Percentiles rank a stretch among this genome's conserved stretches.
These are phyloP conservation scores for Balamuthia mandrillaris DNA, from an alignment of 208 protist genomes.

Conservation along the genomic window DNA sequence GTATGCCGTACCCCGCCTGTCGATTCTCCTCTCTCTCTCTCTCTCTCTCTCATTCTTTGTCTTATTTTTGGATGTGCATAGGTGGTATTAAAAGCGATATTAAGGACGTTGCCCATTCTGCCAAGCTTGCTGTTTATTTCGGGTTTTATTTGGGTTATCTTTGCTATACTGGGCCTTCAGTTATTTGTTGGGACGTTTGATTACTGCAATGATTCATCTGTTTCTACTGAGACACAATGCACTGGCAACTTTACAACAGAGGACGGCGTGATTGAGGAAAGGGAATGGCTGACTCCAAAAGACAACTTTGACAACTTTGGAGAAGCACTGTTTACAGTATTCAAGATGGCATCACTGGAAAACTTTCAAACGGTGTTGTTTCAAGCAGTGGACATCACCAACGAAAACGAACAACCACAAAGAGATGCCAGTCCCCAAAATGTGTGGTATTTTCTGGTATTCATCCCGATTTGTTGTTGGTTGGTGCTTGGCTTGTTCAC, in stretches of 20 bases:
- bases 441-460: constrained; percentile 82
- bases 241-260: not conserved
- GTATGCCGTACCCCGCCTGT: no score
- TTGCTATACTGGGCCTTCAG: constrained; percentile 83
- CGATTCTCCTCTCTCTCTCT: no score
- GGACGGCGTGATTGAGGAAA: not conserved
- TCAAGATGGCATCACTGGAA: constrained; percentile 84
- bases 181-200: constrained; percentile 84
- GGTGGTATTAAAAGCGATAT: constrained; percentile 73
- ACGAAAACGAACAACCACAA: constrained; percentile 57
- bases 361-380: constrained; percentile 83
- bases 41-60: no score
- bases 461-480: constrained; percentile 84
- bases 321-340: constrained; percentile 81
- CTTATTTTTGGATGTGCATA: constrained; percentile 66
- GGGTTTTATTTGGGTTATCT: constrained; percentile 85
- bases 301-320: constrained; percentile 87
- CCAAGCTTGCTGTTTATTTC: constrained; percentile 80
- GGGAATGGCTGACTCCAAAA: constrained; percentile 40
- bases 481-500: constrained; percentile 85
- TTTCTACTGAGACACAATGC: not conserved
- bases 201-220: constrained; percentile 63
- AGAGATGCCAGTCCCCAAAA: constrained; percentile 71
- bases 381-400: constrained; percentile 75
- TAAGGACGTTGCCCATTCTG: constrained; percentile 76